These are phyloP conservation scores for Emericellopsis cladophorae DNA, from an alignment of 2,329 filamentous ascomycete genomes.

Conservation along the genomic window DNA sequence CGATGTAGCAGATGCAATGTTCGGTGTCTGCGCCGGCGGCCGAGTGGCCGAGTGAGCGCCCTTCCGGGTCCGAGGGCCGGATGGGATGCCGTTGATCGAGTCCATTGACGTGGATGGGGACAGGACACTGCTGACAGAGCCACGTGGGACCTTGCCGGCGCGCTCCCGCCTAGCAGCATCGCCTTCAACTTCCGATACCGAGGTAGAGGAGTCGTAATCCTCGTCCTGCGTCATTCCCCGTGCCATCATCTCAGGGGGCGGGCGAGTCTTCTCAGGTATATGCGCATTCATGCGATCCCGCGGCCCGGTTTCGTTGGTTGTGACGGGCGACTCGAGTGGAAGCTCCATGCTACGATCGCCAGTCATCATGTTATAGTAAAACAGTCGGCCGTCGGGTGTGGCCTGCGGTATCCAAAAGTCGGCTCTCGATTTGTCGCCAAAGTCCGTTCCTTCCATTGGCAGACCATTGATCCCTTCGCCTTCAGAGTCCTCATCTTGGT, in stretches of 20 bases:
- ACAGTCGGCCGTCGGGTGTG: slow-evolving; percentile 81
- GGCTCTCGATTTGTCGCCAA: slow-evolving; percentile 63
- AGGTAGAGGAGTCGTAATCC: slow-evolving; percentile 74
- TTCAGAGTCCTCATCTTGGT: slow-evolving; percentile 54
- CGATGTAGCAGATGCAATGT: slow-evolving; percentile 46
- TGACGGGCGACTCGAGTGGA: slow-evolving; percentile 79
- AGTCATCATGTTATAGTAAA: slow-evolving; percentile 97
- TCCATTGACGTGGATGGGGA: slow-evolving; percentile 88
- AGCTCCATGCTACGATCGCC: slow-evolving; percentile 91
- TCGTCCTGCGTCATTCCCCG: slow-evolving; percentile 72
- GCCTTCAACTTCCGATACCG: slow-evolving; percentile 76
- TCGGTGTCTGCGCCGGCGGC: slow-evolving; percentile 30
- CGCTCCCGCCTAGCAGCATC: slow-evolving; percentile 23
- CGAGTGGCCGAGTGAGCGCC: slow-evolving; percentile 39
- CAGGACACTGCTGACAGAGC: slow-evolving; percentile 56
- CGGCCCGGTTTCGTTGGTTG: slow-evolving; percentile 70
- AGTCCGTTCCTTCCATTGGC: slow-evolving; percentile 55
- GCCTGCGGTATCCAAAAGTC: slow-evolving; percentile 99
- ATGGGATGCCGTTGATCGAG: slow-evolving; percentile 63
- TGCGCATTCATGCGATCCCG: slow-evolving; percentile 79
- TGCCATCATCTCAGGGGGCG: slow-evolving; percentile 84
- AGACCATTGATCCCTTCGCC: slow-evolving; percentile 46
- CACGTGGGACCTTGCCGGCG: slow-evolving; percentile 30
- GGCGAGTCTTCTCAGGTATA: slow-evolving; percentile 80
- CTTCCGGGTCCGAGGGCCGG: slow-evolving; percentile 40